Base-by-base conservation (phyloP, 192 early-diverging fungal species). In the Thamnidium elegans region DNA sequence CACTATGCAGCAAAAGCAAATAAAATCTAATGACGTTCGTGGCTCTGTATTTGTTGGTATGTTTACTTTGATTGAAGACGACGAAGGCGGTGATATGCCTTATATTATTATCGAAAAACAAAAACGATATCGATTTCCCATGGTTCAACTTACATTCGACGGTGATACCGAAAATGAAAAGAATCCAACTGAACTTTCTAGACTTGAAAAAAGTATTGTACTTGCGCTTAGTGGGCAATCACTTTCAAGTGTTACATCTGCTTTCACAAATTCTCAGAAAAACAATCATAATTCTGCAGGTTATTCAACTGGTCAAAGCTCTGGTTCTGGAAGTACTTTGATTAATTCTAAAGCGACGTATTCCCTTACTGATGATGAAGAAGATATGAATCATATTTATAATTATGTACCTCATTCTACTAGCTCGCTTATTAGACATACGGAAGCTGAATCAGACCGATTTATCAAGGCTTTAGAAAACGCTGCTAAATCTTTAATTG, bases 41-140 rank as follows among this genome's bases (percentile, higher is more conserved):
- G 3, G 44, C 17, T 31, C 63, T 20, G 60, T 72, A 4, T 72
- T 43, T 58, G 46, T 72, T 23, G 70, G 65, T 6, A n/a, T 72
- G 7, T 47, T 72, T 32, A 58, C 59, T 13, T 23, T 72, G 7
- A 36, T 72, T 6, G 63, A 71, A 2, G 65, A 60, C 9, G 31
- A 21, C 7, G 66, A 42, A 32, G 10, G 3, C 19, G 13, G 19
- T 17, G 58, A 58, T 10, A 34, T 56, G 11, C 58, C 58, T 3
- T 59, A 43, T 44, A 48, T 72, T 34, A 14, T 72, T 7, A 34
- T 66, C 0, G 51, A 72, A 23, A 67, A 66, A 14, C 11, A 48
- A 11, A 59, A 58, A 6, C 43, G 70, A 9, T 72, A 55, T 50
- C 44, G 47, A 15, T 67, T 72, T 10, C 70, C 70, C 2, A 50